phyloP scores from a whole-genome alignment of 2,329 filamentous ascomycete genomes.

The Colletotrichum scovillei region DNA sequence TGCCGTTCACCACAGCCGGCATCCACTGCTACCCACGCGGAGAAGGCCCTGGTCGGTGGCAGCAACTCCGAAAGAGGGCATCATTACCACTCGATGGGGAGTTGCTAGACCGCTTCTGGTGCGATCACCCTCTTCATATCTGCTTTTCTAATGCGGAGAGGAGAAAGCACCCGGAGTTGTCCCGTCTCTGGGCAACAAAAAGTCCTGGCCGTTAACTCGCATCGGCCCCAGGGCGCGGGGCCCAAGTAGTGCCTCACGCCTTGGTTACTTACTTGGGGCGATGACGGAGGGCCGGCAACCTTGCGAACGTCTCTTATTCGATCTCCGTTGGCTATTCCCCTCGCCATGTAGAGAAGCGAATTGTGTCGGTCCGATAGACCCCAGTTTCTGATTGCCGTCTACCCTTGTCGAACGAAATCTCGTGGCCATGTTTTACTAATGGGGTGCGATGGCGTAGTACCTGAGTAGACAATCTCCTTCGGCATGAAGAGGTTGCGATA shows the following conservation, averaged over 20 bases:
- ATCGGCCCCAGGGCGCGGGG: neutral
- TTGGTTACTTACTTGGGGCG: constrained; percentile 1
- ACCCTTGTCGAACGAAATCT: neutral
- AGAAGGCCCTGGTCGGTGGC: neutral
- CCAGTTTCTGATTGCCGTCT: neutral
- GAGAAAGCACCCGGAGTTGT: constrained; percentile 14
- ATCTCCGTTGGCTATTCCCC: neutral
- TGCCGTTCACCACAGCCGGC: constrained; percentile 22
- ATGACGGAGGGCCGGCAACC: neutral
- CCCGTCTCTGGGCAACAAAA: neutral
- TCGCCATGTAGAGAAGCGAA: constrained; percentile 6
- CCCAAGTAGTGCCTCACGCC: neutral
- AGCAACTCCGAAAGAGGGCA: constrained; percentile 17
- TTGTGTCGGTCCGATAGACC: constrained; percentile 20
- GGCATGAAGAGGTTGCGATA: constrained; percentile 11
- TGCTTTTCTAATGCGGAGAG: neutral
- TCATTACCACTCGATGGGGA: constrained; percentile 23
- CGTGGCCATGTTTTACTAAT: constrained; percentile 20
- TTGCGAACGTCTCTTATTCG: neutral
- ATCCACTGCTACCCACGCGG: constrained; percentile 19
- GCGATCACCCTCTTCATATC: neutral
- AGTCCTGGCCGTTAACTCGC: neutral
- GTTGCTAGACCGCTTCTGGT: neutral
- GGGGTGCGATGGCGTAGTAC: neutral
- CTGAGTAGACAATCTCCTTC: neutral